Evolutionary conservation across 1,139 yeast species (phyloP).

Genomic region (Candida freyschussii): DNA sequence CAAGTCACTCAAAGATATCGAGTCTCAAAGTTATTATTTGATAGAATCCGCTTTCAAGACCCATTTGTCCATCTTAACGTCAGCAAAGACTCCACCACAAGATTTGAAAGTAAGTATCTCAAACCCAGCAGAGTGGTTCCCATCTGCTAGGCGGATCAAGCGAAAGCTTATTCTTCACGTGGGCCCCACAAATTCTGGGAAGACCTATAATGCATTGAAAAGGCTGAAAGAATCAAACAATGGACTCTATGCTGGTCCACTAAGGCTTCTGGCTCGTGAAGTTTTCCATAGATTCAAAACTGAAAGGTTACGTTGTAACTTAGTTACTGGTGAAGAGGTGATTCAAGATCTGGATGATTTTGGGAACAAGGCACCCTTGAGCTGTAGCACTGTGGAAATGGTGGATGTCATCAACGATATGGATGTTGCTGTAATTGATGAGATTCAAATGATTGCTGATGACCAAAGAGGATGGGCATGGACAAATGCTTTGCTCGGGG

Average conservation of each 20-base stretch:
- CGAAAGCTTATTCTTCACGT: constrained; percentile 84
- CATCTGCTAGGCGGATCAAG: constrained; percentile 75
- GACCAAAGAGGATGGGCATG: constrained; percentile 84
- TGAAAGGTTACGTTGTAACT: constrained; percentile 67
- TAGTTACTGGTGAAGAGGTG: constrained; percentile 92
- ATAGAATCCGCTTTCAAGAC: constrained; percentile 14
- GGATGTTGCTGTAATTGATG: constrained; percentile 92
- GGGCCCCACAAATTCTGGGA: constrained; percentile 98
- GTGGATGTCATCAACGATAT: constrained; percentile 58
- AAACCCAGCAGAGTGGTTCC: constrained; percentile 84
- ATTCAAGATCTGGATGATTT: constrained; percentile 60
- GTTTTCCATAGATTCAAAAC: constrained; percentile 73
- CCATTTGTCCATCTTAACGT: constrained; percentile 3
- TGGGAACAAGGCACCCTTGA: constrained; percentile 68
- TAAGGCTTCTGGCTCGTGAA: constrained; percentile 85
- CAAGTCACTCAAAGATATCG: constrained; percentile 1
- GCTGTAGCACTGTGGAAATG: constrained; percentile 95
- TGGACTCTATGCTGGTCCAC: constrained; percentile 96
- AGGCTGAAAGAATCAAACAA: constrained; percentile 59
- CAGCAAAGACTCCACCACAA: constrained; percentile 22
- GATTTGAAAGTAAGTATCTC: constrained; percentile 40
- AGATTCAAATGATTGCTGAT: constrained; percentile 92
- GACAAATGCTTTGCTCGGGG: constrained; percentile 90
- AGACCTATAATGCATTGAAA: constrained; percentile 78
- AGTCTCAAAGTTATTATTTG: constrained; percentile 10